Conservation (phyloP, 306 rosid species). For the Citrullus mucosospermus region DNA sequence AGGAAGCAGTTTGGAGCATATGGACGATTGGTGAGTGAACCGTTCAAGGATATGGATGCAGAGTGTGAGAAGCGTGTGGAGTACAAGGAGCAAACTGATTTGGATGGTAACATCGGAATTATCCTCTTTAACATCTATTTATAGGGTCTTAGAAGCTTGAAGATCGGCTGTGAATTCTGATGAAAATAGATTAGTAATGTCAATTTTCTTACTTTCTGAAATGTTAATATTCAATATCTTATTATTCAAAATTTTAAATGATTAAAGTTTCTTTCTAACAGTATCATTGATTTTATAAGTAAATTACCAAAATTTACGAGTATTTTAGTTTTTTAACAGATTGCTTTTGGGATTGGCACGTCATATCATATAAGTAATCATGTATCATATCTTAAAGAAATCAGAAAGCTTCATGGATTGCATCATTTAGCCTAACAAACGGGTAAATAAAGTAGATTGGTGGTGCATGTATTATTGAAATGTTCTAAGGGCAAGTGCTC, state of each 20-base stretch:
- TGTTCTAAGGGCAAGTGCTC: background rate
- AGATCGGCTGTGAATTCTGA: background rate
- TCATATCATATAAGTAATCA: background rate
- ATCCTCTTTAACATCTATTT: background rate
- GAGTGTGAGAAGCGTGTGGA: conserved; percentile 21
- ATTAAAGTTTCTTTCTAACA: background rate
- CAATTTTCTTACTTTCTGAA: background rate
- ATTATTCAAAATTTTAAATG: background rate
- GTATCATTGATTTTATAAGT: background rate
- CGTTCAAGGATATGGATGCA: conserved; percentile 25
- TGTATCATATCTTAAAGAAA: background rate
- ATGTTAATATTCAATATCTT: background rate
- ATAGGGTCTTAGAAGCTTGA: background rate
- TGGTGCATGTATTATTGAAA: background rate
- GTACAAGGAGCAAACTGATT: conserved; percentile 15
- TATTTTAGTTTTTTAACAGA: background rate
- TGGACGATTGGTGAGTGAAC: conserved; percentile 38
- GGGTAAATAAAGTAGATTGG: background rate
- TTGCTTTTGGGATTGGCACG: background rate
- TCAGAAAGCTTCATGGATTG: background rate
- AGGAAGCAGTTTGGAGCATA: conserved; percentile 17
- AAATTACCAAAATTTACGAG: background rate
- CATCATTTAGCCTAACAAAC: background rate
- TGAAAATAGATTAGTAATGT: background rate
- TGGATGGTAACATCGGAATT: conserved; percentile 27